Conservation (phyloP, 192 early-diverging fungal genomes). For the Rhizoclosmatium globosum region DNA sequence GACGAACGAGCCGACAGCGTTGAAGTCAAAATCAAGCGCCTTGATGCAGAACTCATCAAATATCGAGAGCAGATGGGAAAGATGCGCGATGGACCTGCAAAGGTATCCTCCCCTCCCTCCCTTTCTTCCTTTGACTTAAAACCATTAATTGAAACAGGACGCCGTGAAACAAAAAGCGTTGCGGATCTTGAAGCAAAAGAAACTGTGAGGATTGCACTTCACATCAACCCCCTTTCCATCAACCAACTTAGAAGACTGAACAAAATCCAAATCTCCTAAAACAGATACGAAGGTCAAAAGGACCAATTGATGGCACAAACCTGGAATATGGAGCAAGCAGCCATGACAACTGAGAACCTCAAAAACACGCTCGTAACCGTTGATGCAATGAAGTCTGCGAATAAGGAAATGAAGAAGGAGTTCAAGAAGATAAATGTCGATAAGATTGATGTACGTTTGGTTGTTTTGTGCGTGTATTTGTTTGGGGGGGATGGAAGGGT, state of each 20-base stretch:
- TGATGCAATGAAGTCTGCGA: slow-evolving; percentile 96
- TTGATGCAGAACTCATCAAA: slow-evolving; percentile 90
- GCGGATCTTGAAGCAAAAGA: slow-evolving; percentile 91
- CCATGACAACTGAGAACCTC: slow-evolving; percentile 90
- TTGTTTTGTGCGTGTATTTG: slow-evolving; percentile 2
- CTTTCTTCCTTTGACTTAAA: neutral
- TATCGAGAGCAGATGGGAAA: slow-evolving; percentile 95
- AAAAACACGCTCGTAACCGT: slow-evolving; percentile 96
- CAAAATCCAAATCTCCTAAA: neutral
- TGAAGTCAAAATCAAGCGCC: slow-evolving; percentile 92
- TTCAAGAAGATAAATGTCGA: slow-evolving; percentile 95
- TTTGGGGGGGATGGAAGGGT: neutral
- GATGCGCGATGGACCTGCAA: slow-evolving; percentile 72
- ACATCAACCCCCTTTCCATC: too few relatives aligned
- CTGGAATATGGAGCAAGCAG: slow-evolving; percentile 98
- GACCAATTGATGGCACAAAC: slow-evolving; percentile 96
- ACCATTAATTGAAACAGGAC: slow-evolving; percentile 59
- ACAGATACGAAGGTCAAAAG: slow-evolving; percentile 88
- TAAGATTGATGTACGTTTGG: slow-evolving; percentile 85
- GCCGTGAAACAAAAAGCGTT: slow-evolving; percentile 92
- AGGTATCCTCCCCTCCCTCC: slow-evolving; percentile 14
- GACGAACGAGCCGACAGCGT: slow-evolving; percentile 87
- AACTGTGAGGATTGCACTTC: slow-evolving; percentile 63
- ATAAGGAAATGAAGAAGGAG: slow-evolving; percentile 94
- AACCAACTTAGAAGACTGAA: too few relatives aligned